Conservation (phyloP, 208 protist genomes). For the Trypanosoma caninum region DNA sequence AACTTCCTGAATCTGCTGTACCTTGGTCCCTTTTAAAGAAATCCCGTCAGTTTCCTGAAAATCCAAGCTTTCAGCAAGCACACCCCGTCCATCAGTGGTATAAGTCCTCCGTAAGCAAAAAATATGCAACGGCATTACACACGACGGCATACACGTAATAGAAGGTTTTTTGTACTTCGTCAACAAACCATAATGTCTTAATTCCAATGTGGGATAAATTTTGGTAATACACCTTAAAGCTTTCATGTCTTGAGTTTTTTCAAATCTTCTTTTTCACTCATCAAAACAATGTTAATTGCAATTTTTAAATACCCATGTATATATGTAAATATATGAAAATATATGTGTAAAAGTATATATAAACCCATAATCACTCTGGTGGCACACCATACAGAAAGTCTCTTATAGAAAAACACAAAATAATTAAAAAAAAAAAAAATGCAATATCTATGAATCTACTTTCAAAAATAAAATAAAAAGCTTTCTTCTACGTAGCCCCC, state of each 20-base stretch:
- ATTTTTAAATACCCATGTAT: no score
- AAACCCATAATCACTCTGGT: background rate
- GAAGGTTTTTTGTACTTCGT: background rate
- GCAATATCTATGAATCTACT: no score
- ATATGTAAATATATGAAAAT: background rate
- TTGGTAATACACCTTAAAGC: conserved; percentile 16
- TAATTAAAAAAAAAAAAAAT: conserved; percentile 20
- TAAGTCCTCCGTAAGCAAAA: background rate
- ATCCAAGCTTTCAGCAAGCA: no score
- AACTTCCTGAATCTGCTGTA: background rate
- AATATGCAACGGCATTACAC: no score
- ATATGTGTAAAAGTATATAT: background rate
- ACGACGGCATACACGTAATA: conserved; percentile 4
- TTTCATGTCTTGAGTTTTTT: conserved; percentile 10
- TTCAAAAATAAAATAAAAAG: no score
- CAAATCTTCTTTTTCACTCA: conserved; percentile 24
- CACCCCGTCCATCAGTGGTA: conserved; percentile 9
- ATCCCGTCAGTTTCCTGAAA: no score
- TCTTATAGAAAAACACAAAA: conserved; percentile 8
- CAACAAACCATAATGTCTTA: background rate
- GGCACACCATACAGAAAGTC: background rate
- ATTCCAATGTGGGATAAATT: background rate
- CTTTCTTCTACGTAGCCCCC: no score
- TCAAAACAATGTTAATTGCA: conserved; percentile 31
- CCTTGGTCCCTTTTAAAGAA: background rate